A percentile compares a stretch with the other conserved stretches of the same genome.
phyloP scores from a whole-genome alignment of 768 basidiomycete genomes.

The Tremella mesenterica region DNA sequence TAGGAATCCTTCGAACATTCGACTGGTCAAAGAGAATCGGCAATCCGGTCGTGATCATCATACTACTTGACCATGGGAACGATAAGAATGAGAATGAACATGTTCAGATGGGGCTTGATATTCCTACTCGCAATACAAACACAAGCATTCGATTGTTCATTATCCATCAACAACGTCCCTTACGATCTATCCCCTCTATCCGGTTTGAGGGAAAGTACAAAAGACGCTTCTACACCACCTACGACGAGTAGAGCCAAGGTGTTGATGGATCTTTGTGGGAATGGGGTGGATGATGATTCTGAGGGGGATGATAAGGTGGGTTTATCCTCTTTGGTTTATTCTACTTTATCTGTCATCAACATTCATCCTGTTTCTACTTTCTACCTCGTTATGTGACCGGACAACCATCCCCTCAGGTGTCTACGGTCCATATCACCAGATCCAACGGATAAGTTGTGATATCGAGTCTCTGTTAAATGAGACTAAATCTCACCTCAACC shows the following conservation, averaged over 20 bases:
- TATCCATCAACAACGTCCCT: slow-evolving; percentile 19
- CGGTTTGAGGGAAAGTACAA: slow-evolving; percentile 16
- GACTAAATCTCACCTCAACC: no score
- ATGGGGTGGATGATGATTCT: slow-evolving; percentile 33
- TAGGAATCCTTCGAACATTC: no score
- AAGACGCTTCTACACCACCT: slow-evolving; percentile 38
- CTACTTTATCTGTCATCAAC: background rate
- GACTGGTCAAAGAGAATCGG: no score
- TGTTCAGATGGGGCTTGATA: no score
- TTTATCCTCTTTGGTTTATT: background rate
- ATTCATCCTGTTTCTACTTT: background rate
- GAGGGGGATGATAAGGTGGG: slow-evolving; percentile 44
- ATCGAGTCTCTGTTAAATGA: no score
- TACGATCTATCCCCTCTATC: slow-evolving; percentile 34
- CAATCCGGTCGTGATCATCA: no score
- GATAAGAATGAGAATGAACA: no score
- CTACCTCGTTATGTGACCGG: background rate
- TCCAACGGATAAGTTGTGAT: background rate
- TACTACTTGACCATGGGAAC: no score
- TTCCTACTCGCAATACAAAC: no score
- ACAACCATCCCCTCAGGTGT: no score
- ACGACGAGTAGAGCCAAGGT: slow-evolving; percentile 37
- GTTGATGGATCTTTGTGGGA: slow-evolving; percentile 34
- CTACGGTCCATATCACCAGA: no score
- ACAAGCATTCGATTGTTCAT: slow-evolving; percentile 23